phyloP scores from a whole-genome alignment of 257 asterid species.

The Nicotiana tabacum region DNA sequence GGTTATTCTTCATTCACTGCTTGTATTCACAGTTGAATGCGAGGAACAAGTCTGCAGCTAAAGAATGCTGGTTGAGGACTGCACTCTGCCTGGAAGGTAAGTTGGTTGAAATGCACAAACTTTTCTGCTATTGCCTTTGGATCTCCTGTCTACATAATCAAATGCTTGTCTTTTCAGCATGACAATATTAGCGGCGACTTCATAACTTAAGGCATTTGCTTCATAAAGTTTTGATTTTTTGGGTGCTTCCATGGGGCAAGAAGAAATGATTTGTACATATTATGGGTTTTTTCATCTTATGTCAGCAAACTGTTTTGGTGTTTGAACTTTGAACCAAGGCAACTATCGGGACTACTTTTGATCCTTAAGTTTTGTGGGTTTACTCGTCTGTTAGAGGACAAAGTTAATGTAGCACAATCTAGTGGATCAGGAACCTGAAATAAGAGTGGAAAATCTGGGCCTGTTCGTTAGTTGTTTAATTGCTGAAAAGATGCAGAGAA shows the following conservation, averaged over 20 bases:
- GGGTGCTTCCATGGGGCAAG: not conserved
- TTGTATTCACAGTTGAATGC: slow-evolving; percentile 57
- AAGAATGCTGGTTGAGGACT: slow-evolving; percentile 84
- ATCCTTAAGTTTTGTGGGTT: not conserved
- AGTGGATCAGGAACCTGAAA: not conserved
- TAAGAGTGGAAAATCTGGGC: not conserved
- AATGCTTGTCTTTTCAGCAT: not conserved
- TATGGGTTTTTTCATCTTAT: not conserved
- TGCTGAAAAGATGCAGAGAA: not conserved
- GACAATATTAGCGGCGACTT: not conserved
- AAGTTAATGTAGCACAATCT: not conserved
- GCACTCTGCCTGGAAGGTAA: slow-evolving; percentile 89
- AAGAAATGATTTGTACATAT: not conserved
- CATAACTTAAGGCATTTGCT: not conserved
- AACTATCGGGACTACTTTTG: not conserved
- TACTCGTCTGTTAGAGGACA: not conserved
- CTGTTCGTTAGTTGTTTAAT: not conserved
- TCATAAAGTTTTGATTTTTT: not conserved
- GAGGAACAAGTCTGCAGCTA: slow-evolving; percentile 95
- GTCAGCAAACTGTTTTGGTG: not conserved
- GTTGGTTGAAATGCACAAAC: slow-evolving; percentile 10
- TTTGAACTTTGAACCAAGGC: not conserved
- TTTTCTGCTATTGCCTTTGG: not conserved
- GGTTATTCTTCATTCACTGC: slow-evolving; percentile 20
- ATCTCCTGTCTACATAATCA: not conserved